Evolutionary conservation across 257 asterid genomes (phyloP), one percentile per base, ranked within the genome.

Genomic region (Solanum chiquidenum): DNA sequence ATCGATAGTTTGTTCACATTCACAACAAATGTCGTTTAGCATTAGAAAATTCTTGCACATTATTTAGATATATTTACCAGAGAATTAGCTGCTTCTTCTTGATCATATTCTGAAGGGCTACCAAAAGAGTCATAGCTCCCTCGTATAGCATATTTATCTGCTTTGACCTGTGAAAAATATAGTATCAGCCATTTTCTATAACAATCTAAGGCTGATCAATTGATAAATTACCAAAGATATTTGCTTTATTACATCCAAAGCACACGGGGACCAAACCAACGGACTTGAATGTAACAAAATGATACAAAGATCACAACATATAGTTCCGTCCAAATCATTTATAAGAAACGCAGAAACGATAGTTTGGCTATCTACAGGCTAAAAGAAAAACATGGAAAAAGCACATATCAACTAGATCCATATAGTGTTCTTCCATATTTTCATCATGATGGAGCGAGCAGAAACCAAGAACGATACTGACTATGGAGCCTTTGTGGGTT

Each of bases 51-150:
- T 49, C 10, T 49, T 18, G 85, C 29, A 80, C 69, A 49, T 49
- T 9, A 80, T 25, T 66, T 35, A 38, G 83, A 42, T 74, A 44
- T 13, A 6, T 87, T 90, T 91, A 97, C 99, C 98, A 93, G 94
- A 89, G 95, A 97, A 92, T 96, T 91, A 77, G 90, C 91, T 68
- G 94, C 95, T 80, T 95, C 98, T 85, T 94, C 98, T 87, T 95
- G 97, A 91, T 95, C 97, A 60, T 91, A 92, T 9, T 94, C 92
- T 49, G 98, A 95, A 87, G 96, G 94, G 87, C 92, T 90, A 87
- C 84, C 83, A 87, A 90, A 89, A 75, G 90, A 84, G 80, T 93
- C 95, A 86, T 86, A 89, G 87, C 90, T 90, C 40, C 94, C 92
- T 86, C 93, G 90, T 87, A 89, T 90, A 31, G 95, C 90, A 89